Evolutionary conservation across 331 rosid species (phyloP), one percentile per base, ranked within the genome.

Genomic region (Pyracantha coccinea): DNA sequence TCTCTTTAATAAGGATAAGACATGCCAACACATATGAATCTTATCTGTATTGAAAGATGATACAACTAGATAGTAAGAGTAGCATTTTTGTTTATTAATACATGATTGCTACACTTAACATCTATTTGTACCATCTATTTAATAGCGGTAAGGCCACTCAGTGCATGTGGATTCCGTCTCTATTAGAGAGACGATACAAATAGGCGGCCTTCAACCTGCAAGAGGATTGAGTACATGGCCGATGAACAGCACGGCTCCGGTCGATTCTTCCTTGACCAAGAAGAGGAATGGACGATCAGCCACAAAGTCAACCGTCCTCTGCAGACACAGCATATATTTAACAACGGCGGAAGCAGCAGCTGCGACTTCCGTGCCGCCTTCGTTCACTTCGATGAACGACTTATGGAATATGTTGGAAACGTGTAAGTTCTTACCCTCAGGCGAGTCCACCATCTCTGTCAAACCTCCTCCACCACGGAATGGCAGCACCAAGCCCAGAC

Each of bases 351-450:
- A 68, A 47, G n/a, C n/a, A n/a, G 87, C 90, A 19, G 93, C 94
- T 7, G 93, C 98, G 32, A 96, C 97, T 83, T 91, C 96, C n/a
- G 97, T 89, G 63, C 98, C 96, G 83, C 86, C 90, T 82, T 93
- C 97, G 6, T 91, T 91, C 27, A 91, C 98, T 86, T 93, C 91
- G 55, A 93, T 83, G 74, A 89, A 89, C 12, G 97, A 82, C 78
- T 89, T 89, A 4, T 89, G 96, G 73, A 75, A 86, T 58, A 89
- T 84, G 68, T 72, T 58, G n/a, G 94, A 89, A 38, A 93, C 96
- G 33, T 35, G 74, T 0, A 91, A 87, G 21, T 71, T 64, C 74
- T 75, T 69, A 41, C 85, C 83, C 3, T n/a, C 58, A 14, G 77
- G 77, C 8, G 96, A 89, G 74, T 91, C 96, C 77, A 89, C 94